phyloP scores from a whole-genome alignment of 805 yeast genomes.

The Lipomyces starkeyi region DNA sequence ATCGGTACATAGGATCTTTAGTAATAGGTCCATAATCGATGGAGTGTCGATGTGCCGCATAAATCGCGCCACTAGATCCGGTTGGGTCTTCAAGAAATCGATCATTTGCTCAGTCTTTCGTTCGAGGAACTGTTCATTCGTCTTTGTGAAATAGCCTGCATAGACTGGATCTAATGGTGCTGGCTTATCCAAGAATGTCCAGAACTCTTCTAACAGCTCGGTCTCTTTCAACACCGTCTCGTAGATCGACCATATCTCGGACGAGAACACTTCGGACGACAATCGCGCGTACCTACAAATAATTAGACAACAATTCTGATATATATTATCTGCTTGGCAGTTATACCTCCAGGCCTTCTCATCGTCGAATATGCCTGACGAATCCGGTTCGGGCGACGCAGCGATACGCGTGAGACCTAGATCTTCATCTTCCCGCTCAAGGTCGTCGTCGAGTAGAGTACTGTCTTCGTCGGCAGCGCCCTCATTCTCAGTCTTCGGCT shows the following conservation, averaged over 20 bases:
- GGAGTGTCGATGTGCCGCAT: conserved; percentile 89
- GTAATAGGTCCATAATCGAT: conserved; percentile 87
- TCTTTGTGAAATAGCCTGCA: conserved; percentile 89
- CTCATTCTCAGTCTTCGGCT: conserved; percentile 21
- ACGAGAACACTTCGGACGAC: conserved; percentile 87
- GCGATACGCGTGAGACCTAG: conserved; percentile 38
- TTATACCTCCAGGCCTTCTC: conserved; percentile 41
- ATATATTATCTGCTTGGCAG: background rate
- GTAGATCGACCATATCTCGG: conserved; percentile 93
- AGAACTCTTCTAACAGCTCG: conserved; percentile 67
- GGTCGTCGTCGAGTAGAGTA: conserved; percentile 36
- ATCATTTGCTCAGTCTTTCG: conserved; percentile 77
- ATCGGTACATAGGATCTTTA: conserved; percentile 90
- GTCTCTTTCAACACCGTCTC: conserved; percentile 84
- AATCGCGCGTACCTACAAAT: conserved; percentile 55
- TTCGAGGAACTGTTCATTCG: conserved; percentile 86
- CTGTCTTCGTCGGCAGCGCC: conserved; percentile 36
- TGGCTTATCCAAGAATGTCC: conserved; percentile 77
- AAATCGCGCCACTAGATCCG: conserved; percentile 76
- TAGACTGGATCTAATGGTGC: conserved; percentile 73
- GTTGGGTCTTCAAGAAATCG: conserved; percentile 69
- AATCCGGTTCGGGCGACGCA: conserved; percentile 36
- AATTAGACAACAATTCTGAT: background rate
- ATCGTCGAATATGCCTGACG: conserved; percentile 40
- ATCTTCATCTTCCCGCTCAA: conserved; percentile 27